Conservation (phyloP, 2,329 filamentous ascomycete genomes). For the Ascochyta fabae region DNA sequence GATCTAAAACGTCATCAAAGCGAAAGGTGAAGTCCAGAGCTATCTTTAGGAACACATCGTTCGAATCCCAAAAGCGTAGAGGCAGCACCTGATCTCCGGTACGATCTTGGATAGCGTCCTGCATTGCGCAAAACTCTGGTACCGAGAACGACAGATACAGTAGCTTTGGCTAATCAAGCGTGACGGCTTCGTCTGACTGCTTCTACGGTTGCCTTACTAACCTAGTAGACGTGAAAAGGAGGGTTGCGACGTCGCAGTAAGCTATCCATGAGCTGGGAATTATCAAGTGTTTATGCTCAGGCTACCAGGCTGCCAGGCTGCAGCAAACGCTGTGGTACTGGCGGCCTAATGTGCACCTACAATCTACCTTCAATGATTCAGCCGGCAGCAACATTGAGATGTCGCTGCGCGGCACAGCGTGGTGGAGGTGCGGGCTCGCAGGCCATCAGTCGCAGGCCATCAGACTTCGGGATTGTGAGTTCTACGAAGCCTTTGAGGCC, state of each 20-base stretch:
- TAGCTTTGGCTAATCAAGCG: too few species aligned
- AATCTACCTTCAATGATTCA: neutral
- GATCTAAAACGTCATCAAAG: neutral
- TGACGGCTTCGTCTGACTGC: too few species aligned
- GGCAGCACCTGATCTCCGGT: neutral
- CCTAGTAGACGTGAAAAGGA: too few species aligned
- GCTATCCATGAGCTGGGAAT: too few species aligned
- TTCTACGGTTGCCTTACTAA: too few species aligned
- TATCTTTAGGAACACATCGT: neutral
- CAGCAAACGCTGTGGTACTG: too few species aligned
- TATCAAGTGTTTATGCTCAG: neutral
- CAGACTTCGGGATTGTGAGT: too few species aligned
- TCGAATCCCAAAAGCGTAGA: neutral
- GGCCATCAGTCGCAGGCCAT: too few species aligned
- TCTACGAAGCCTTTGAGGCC: too few species aligned
- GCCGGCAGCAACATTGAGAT: neutral
- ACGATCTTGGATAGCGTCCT: neutral
- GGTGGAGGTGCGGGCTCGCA: neutral
- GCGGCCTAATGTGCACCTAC: too few species aligned
- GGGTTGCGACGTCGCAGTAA: too few species aligned
- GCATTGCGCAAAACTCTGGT: neutral
- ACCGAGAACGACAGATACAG: neutral
- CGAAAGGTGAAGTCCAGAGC: neutral
- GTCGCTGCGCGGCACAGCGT: neutral
- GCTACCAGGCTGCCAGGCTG: neutral